A percentile compares a stretch with the other conserved stretches of the same genome.
These are phyloP conservation scores for Phaeosphaeriaceae sp. DNA, from an alignment of 2,329 filamentous ascomycete species.

Conservation along the genomic window DNA sequence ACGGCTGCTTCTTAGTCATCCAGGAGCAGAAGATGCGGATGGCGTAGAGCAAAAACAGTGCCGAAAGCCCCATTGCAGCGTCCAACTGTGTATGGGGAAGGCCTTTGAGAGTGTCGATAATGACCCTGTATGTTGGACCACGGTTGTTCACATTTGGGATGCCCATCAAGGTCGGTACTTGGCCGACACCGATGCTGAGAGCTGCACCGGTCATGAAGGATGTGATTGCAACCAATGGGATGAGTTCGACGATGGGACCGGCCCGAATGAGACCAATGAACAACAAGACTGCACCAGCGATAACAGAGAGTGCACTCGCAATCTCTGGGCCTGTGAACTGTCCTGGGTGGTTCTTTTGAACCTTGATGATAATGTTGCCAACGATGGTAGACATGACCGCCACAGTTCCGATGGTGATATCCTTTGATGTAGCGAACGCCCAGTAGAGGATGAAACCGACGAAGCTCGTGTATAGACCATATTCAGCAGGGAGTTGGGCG, in stretches of 20 bases:
- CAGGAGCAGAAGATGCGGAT: conserved; percentile 67
- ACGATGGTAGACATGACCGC: conserved; percentile 94
- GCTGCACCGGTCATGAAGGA: conserved; percentile 99
- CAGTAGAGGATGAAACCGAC: conserved; percentile 95
- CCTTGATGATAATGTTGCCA: conserved; percentile 77
- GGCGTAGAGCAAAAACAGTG: conserved; percentile 78
- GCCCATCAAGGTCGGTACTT: conserved; percentile 83
- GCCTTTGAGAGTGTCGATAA: conserved; percentile 83
- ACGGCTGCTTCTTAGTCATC: conserved; percentile 72
- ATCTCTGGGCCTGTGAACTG: conserved; percentile 58
- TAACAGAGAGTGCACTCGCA: conserved; percentile 79
- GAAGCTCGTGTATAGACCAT: conserved; percentile 92
- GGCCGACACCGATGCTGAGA: conserved; percentile 84
- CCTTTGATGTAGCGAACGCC: conserved; percentile 98
- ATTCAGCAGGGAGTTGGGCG: conserved; percentile 80
- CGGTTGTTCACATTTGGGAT: conserved; percentile 76
- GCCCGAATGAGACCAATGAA: conserved; percentile 80
- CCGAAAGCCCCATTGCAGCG: conserved; percentile 85
- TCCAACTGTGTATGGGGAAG: conserved; percentile 74
- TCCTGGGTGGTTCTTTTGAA: conserved; percentile 56
- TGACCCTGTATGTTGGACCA: conserved; percentile 79
- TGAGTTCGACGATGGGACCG: conserved; percentile 93
- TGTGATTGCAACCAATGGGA: conserved; percentile 86
- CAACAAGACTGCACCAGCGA: conserved; percentile 79
- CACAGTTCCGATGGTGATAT: conserved; percentile 98